These are phyloP conservation scores for Cladosporium colombiae DNA, from an alignment of 2,329 filamentous ascomycete genomes.

Conservation along the genomic window DNA sequence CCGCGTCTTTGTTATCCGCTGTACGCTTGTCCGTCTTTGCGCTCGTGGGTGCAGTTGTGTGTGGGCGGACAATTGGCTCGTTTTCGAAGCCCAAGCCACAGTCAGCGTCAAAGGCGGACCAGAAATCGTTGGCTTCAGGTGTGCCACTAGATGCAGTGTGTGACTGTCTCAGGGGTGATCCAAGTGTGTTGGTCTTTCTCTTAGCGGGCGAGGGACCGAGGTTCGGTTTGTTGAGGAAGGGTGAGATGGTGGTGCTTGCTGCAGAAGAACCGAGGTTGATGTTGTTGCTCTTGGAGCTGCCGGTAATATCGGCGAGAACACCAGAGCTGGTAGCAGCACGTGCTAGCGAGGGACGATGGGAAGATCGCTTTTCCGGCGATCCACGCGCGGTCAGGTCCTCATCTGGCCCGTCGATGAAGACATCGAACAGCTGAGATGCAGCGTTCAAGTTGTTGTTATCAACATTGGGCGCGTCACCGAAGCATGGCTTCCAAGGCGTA, in stretches of 20 bases:
- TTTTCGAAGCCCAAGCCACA: constrained; percentile 27
- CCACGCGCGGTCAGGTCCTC: constrained; percentile 53
- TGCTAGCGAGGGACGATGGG: constrained; percentile 61
- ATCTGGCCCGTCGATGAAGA: constrained; percentile 51
- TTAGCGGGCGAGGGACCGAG: constrained; percentile 32
- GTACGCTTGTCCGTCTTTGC: background rate
- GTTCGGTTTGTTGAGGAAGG: constrained; percentile 31
- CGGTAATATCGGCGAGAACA: constrained; percentile 62
- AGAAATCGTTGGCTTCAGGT: constrained; percentile 13
- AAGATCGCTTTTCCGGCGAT: constrained; percentile 67
- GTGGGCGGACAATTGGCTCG: constrained; percentile 22
- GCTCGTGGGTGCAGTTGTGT: constrained; percentile 8
- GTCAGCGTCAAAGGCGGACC: constrained; percentile 8
- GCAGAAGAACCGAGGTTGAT: constrained; percentile 27
- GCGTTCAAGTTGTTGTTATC: constrained; percentile 30
- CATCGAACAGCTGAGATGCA: constrained; percentile 56
- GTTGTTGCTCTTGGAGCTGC: constrained; percentile 54
- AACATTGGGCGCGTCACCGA: constrained; percentile 28
- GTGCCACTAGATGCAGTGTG: constrained; percentile 25
- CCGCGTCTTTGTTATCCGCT: constrained; percentile 45
- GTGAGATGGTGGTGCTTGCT: constrained; percentile 34
- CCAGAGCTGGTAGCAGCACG: constrained; percentile 63
- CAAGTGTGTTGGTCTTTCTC: constrained; percentile 28
- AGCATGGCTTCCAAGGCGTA: constrained; percentile 38
- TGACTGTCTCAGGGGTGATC: constrained; percentile 37